Base-by-base conservation (phyloP, 2,329 filamentous ascomycete genomes). In the Microcyclospora pomicola region DNA sequence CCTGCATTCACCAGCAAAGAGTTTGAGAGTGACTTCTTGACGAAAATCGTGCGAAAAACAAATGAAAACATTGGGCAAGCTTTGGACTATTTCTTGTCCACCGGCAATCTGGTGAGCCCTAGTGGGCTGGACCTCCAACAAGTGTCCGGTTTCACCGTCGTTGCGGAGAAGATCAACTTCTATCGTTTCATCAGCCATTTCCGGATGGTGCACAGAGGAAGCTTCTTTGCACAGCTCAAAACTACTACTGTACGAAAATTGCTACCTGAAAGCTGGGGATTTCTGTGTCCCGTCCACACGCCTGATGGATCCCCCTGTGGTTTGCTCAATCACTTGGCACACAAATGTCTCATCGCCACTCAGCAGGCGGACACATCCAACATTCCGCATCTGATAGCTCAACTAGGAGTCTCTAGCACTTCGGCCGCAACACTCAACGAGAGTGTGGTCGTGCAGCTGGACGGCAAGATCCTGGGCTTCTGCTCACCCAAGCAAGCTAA, bases 111-210 rank as follows among this genome's bases (percentile, higher is more conserved):
- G 33, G 77, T 85, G 54, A 93, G 84, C 67, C 79, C 84, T 11
- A 93, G 84, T 24, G 91, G 91, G 47, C 71, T 98, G 31, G 91
- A 98, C 70, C 62, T 95, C 53, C 91, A 96, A 57, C 91, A 98
- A 61, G 80, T 81, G 0, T 91, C 88, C 10, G 91, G 91, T 45
- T 98, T 93, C 61, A 93, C 85, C 0, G 86, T 98, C 36, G 87
- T 96, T 36, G 91, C 91, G 2, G 91, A 98, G 59, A 96, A 96
- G 71, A 88, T 98, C 58, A 98, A 98, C 66, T 98, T 96, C 59
- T 77, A 93, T 54, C 84, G 91, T 53, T 98, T 96, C 66, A 93
- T 98, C 65, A 91, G 84, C 61, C 91, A 98, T 62, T 98, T 98
- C 72, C 82, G 91, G 49, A 95, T 95, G 86, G 85, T 98, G 41